Evolutionary conservation across 2,329 filamentous ascomycete genomes (phyloP).

Genomic region (Apiospora rasikravindrae): DNA sequence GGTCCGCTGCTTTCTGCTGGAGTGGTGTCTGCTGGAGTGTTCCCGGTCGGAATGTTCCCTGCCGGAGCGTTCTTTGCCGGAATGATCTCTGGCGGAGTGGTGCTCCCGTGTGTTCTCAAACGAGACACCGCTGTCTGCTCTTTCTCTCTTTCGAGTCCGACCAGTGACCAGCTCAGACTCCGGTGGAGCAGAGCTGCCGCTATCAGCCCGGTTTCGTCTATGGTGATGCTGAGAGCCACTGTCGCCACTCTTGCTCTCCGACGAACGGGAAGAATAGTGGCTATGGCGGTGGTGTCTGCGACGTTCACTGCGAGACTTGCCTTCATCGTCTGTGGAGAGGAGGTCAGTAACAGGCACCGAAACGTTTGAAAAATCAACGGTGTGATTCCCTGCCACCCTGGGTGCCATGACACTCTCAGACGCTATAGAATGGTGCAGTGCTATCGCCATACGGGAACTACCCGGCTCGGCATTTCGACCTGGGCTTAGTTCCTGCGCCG

Average conservation of each 20-base stretch:
- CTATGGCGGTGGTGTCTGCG: constrained; percentile 16
- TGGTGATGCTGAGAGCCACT: constrained; percentile 13
- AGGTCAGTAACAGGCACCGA: constrained; percentile 25
- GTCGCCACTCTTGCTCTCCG: constrained; percentile 18
- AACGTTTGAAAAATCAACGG: constrained; percentile 21
- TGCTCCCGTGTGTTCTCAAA: constrained; percentile 1
- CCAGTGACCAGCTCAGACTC: constrained; percentile 19
- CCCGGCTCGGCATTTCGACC: constrained; percentile 13
- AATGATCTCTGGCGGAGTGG: background rate
- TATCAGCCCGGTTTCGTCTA: constrained; percentile 20
- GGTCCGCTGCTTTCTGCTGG: background rate
- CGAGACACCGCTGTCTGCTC: constrained; percentile 21
- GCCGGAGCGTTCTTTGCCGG: background rate
- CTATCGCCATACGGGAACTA: constrained; percentile 22
- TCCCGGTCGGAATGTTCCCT: background rate
- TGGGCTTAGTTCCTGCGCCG: constrained; percentile 21
- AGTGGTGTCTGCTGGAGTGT: background rate
- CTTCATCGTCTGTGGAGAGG: constrained; percentile 25
- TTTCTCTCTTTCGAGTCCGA: constrained; percentile 15
- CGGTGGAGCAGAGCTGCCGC: constrained; percentile 20
- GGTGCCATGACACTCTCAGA: constrained; percentile 22
- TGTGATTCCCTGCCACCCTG: constrained; percentile 20
- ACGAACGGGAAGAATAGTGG: constrained; percentile 14
- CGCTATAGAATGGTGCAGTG: background rate
- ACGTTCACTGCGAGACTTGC: constrained; percentile 21